phyloP scores from a whole-genome alignment of 208 protist genomes.

The Crithidia bombi region DNA sequence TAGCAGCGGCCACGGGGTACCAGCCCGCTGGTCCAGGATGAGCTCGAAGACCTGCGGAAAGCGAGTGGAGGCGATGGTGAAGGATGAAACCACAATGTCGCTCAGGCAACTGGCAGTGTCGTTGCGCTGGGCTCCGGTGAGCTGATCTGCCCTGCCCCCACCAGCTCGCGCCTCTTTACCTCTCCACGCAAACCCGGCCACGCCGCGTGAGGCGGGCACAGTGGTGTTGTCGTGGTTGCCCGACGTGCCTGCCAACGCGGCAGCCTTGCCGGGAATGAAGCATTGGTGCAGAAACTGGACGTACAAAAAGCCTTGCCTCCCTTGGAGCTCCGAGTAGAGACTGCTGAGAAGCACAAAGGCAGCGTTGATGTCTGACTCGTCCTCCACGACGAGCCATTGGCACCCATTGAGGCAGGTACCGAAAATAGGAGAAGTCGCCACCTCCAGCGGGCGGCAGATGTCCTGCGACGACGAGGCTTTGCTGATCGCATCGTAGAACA shows the following conservation, averaged over 20 bases:
- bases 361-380: conserved; percentile 30
- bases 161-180: not conserved
- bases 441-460: conserved; percentile 24
- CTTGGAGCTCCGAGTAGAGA: not conserved
- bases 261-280: conserved; percentile 14
- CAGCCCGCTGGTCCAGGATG: conserved; percentile 45
- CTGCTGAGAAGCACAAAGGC: conserved; percentile 5
- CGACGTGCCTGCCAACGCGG: not conserved
- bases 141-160: not conserved
- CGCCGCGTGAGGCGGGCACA: conserved; percentile 1
- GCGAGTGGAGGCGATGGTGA: conserved; percentile 36
- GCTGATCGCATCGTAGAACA: conserved; percentile 32
- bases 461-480: conserved; percentile 19
- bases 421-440: conserved; percentile 51
- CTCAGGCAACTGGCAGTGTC: not conserved
- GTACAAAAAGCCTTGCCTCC: conserved; percentile 29
- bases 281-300: conserved; percentile 43
- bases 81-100: conserved; percentile 55
- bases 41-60: conserved; percentile 31
- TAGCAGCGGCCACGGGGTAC: conserved; percentile 49
- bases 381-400: conserved; percentile 38
- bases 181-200: conserved; percentile 10
- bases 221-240: not conserved
- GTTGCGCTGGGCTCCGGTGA: not conserved
- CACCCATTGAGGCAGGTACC: conserved; percentile 51